Base-by-base conservation (phyloP, 805 yeast genomes). In the Lipomyces oligophaga region DNA sequence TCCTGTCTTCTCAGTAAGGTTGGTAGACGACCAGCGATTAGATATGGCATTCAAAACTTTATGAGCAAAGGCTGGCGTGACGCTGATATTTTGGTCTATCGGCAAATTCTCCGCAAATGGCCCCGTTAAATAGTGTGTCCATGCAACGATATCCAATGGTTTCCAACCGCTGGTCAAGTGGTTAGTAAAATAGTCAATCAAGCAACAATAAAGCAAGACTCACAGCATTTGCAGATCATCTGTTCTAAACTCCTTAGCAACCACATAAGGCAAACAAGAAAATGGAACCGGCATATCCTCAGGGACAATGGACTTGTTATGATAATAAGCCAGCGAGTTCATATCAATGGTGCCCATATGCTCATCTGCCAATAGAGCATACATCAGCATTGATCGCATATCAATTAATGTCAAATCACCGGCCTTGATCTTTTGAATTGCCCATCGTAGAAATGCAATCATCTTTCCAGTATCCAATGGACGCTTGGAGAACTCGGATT, bases 261-360 rank as follows among this genome's bases (percentile, higher is more conserved):
- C 47, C 5, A 33, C 49, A 18, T 46, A 39, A 2, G 70, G 67
- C 25, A 68, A 28, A 39, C 70, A 65, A 4, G 45, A 43, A 3
- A 45, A 52, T 0, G 72, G 72, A 3, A 68, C 40, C 1, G 66
- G 65, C 41, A 54, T 26, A 1, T 39, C 58, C 6, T 58, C 56
- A 0, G 63, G 63, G 10, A 64, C 43, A 7, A 42, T 34, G 1
- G 50, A 31, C 10, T 48, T 24, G 28, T 60, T 60, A 27, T 63
- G 66, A 38, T 54, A 67, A 28, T 39, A 55, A 11, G 8, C 34
- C 7, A 63, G 34, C 10, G 49, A 46, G 2, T 58, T 59, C 39
- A 67, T 42, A 33, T 58, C 49, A n/a, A 45, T 31, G 31, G 62
- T 47, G 10, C 49, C 49, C 30, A 43, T 46, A 3, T 45, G 38